These are phyloP conservation scores for Linnemannia exigua DNA, from an alignment of 192 early-diverging fungal genomes.

Conservation along the genomic window DNA sequence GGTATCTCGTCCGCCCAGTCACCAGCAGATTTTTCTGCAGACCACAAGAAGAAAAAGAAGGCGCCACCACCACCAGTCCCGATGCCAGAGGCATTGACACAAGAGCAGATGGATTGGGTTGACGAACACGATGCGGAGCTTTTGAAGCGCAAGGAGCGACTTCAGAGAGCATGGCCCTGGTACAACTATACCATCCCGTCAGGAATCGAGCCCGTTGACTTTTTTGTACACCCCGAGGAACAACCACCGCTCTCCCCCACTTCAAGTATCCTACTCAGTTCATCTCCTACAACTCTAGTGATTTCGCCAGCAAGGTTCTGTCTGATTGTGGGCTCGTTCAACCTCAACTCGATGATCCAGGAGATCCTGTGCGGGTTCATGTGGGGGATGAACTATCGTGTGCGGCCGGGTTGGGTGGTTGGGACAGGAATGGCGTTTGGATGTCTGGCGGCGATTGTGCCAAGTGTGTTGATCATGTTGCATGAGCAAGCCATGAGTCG, in stretches of 20 bases:
- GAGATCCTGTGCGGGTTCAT: conserved; percentile 53
- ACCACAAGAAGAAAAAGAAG: neutral
- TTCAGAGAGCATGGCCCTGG: conserved; percentile 51
- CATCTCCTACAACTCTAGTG: conserved; percentile 11
- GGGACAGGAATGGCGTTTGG: conserved; percentile 52
- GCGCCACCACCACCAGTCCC: neutral
- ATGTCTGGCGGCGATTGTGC: conserved; percentile 48
- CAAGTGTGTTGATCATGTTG: conserved; percentile 52
- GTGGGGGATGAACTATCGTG: conserved; percentile 57
- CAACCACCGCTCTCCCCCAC: neutral
- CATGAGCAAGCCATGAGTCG: conserved; percentile 35
- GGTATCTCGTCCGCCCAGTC: neutral
- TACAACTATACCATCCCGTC: conserved; percentile 47
- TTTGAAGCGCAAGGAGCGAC: conserved; percentile 10
- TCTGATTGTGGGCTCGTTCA: conserved; percentile 46
- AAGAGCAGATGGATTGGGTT: conserved; percentile 50
- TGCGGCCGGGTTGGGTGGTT: conserved; percentile 43
- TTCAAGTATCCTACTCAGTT: conserved; percentile 1
- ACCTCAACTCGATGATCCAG: conserved; percentile 51
- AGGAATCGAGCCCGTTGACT: conserved; percentile 52
- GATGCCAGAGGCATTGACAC: conserved; percentile 34
- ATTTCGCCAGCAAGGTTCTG: conserved; percentile 23
- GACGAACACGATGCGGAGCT: conserved; percentile 14
- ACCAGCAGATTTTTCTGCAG: neutral
- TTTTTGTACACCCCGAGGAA: conserved; percentile 20